A percentile compares a stretch with the other conserved stretches of the same genome.
Evolutionary conservation across 2,329 filamentous ascomycete genomes (phyloP).

Genomic region (Trichophyton schoenleinii): DNA sequence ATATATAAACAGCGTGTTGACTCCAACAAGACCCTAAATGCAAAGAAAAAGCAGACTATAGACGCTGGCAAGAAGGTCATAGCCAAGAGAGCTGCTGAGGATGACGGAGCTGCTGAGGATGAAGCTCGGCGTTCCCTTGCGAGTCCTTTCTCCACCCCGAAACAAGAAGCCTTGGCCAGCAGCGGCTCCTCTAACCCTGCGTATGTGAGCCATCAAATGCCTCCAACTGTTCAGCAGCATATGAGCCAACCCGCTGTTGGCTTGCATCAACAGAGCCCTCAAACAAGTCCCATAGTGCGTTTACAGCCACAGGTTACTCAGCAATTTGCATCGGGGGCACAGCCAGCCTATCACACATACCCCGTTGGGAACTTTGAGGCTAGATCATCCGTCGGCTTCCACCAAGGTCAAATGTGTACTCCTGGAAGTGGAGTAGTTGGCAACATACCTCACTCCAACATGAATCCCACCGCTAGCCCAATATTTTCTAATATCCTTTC

Average conservation of each 20-base stretch:
- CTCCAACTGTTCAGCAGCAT: neutral
- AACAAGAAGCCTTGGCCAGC: neutral
- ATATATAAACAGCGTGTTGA: constrained; percentile 16
- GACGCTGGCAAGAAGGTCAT: constrained; percentile 21
- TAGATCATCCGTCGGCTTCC: neutral
- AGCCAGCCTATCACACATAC: neutral
- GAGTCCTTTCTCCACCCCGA: constrained; percentile 1
- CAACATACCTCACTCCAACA: neutral
- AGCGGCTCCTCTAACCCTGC: neutral
- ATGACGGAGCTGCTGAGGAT: neutral
- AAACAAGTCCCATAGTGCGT: neutral
- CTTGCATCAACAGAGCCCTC: neutral
- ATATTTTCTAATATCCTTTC: neutral
- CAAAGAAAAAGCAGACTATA: constrained; percentile 23
- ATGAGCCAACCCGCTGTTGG: neutral
- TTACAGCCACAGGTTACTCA: neutral
- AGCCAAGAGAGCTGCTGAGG: constrained; percentile 4
- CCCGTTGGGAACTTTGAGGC: neutral
- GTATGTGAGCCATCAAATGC: neutral
- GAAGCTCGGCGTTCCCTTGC: neutral
- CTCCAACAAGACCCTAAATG: constrained; percentile 24
- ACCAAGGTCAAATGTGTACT: neutral
- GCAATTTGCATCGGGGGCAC: neutral
- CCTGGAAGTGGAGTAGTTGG: neutral
- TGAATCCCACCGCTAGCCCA: neutral